A percentile compares a stretch with the other conserved stretches of the same genome.
Evolutionary conservation across 1,284 basidiomycete species (phyloP).

Genomic region (Wolfiporia cocos): DNA sequence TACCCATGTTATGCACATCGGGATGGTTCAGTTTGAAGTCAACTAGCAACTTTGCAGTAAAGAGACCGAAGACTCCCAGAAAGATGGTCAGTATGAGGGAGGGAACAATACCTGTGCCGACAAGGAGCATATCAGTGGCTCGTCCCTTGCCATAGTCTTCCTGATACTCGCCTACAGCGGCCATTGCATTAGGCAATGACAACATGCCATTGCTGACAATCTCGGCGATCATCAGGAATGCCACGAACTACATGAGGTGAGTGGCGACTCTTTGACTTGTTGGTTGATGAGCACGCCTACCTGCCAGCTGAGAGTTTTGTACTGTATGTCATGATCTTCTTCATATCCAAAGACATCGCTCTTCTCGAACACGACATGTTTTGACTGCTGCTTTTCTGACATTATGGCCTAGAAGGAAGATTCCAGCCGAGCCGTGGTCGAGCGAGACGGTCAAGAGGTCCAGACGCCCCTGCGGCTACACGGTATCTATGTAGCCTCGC

Average conservation of each 20-base stretch:
- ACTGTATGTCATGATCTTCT: slow-evolving; percentile 26
- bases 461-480: too few species aligned
- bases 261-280: background rate
- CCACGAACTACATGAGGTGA: slow-evolving; percentile 31
- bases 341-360: slow-evolving; percentile 29
- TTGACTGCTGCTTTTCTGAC: background rate
- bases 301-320: slow-evolving; percentile 42
- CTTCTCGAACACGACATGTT: background rate
- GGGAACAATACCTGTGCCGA: slow-evolving; percentile 38
- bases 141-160: too few species aligned
- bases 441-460: too few species aligned
- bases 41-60: slow-evolving; percentile 47
- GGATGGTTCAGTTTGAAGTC: slow-evolving; percentile 55
- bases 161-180: slow-evolving; percentile 37
- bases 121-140: too few species aligned
- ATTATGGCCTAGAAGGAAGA: too few species aligned
- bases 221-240: slow-evolving; percentile 51
- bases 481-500: too few species aligned
- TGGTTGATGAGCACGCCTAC: slow-evolving; percentile 20
- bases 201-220: slow-evolving; percentile 57
- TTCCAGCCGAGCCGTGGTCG: too few species aligned
- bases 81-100: slow-evolving; percentile 50
- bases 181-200: slow-evolving; percentile 47
- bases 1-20: slow-evolving; percentile 48
- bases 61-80: slow-evolving; percentile 46